Percentiles rank a stretch among this genome's conserved stretches.
These are phyloP conservation scores for Nothopassalora personata DNA, from an alignment of 2,329 filamentous ascomycete species.

Conservation along the genomic window DNA sequence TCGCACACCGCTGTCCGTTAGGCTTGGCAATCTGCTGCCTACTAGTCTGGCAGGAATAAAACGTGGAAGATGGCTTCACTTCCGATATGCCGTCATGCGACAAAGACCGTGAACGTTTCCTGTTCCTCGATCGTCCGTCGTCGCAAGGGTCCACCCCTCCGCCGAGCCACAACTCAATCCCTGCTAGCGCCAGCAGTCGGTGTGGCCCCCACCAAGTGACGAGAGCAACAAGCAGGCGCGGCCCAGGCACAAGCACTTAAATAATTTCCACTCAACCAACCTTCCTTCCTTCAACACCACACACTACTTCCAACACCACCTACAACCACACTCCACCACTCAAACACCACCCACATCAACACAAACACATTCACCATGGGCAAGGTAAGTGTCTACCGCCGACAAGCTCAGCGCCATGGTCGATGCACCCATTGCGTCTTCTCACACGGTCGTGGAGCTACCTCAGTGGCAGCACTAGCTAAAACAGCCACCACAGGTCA, in stretches of 20 bases:
- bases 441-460: background rate
- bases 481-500: constrained; percentile 30
- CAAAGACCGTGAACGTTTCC: background rate
- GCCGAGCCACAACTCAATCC: background rate
- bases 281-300: background rate
- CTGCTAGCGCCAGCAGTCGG: background rate
- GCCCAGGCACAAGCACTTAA: background rate
- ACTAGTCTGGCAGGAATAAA: background rate
- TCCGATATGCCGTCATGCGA: background rate
- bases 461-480: constrained; percentile 4
- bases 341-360: background rate
- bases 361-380: constrained; percentile 22
- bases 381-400: constrained; percentile 19
- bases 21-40: background rate
- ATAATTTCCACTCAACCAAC: background rate
- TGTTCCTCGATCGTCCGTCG: constrained; percentile 5
- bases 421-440: background rate
- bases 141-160: background rate
- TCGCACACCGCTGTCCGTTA: background rate
- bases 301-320: constrained; percentile 3
- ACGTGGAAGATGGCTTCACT: background rate
- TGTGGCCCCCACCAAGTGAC: background rate
- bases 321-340: background rate
- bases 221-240: background rate
- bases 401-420: constrained; percentile 4